These are phyloP conservation scores for Aspergillus nomiae DNA, from an alignment of 2,329 filamentous ascomycete species.

Conservation along the genomic window DNA sequence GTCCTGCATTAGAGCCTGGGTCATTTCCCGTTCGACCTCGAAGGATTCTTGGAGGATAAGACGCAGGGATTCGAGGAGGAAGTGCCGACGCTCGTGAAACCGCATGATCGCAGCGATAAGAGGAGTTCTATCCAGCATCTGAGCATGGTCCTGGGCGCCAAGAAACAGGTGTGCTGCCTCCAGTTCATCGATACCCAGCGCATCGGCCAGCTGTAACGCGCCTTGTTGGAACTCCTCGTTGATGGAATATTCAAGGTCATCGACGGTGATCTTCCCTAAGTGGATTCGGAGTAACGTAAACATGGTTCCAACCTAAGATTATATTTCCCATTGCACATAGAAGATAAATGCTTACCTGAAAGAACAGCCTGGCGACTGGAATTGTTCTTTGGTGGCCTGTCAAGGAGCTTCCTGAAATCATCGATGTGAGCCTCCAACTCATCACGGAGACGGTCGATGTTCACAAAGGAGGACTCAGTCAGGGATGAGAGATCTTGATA, in stretches of 20 bases:
- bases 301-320: background rate
- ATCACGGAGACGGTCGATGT: conserved; percentile 67
- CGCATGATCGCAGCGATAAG: conserved; percentile 79
- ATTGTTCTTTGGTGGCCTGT: conserved; percentile 74
- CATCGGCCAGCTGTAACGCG: conserved; percentile 79
- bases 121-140: conserved; percentile 69
- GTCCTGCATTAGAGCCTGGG: conserved; percentile 57
- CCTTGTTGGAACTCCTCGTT: conserved; percentile 87
- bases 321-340: background rate
- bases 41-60: conserved; percentile 72
- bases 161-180: conserved; percentile 77
- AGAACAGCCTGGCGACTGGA: conserved; percentile 71
- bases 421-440: conserved; percentile 68
- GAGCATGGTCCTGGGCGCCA: conserved; percentile 69
- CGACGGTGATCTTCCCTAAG: conserved; percentile 73
- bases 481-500: conserved; percentile 82
- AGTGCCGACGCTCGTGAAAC: conserved; percentile 84
- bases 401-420: conserved; percentile 71
- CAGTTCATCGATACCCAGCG: conserved; percentile 85
- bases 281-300: conserved; percentile 21
- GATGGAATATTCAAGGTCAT: conserved; percentile 73
- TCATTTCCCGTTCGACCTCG: conserved; percentile 60
- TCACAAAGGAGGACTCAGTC: conserved; percentile 69
- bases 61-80: conserved; percentile 79
- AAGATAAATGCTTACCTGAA: conserved; percentile 56